These are phyloP conservation scores for Coemansia biformis DNA, from an alignment of 192 early-diverging fungal genomes.

Conservation along the genomic window DNA sequence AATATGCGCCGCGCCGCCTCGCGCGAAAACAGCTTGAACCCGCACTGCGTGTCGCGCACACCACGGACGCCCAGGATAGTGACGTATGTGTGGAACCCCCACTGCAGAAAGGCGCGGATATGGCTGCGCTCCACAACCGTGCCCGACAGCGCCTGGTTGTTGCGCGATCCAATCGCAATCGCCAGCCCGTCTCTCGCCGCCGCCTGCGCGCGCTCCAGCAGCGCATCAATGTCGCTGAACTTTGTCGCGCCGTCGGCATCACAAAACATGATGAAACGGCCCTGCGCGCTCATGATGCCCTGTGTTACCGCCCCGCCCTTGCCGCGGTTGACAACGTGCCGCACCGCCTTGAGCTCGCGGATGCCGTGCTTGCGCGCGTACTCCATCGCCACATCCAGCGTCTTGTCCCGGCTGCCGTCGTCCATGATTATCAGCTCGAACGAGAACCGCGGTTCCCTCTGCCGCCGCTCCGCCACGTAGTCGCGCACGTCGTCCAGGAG, in stretches of 20 bases:
- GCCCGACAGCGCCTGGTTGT: constrained; percentile 70
- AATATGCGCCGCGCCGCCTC: constrained; percentile 70
- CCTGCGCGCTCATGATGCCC: constrained; percentile 77
- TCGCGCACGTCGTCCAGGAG: constrained; percentile 78
- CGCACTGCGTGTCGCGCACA: constrained; percentile 95
- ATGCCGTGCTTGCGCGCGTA: constrained; percentile 56
- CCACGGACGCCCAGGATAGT: constrained; percentile 79
- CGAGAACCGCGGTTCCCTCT: constrained; percentile 46
- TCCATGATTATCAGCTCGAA: constrained; percentile 92
- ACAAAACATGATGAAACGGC: constrained; percentile 76
- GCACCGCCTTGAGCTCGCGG: constrained; percentile 66
- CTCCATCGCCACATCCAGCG: constrained; percentile 60
- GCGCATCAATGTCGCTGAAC: constrained; percentile 76
- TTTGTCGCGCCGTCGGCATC: constrained; percentile 94
- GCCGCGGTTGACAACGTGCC: constrained; percentile 76
- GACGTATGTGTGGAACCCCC: constrained; percentile 88
- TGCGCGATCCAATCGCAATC: constrained; percentile 84
- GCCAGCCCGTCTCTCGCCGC: constrained; percentile 27
- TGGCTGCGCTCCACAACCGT: constrained; percentile 71
- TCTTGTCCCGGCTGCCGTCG: constrained; percentile 83
- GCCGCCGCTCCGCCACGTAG: constrained; percentile 55
- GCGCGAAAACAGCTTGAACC: constrained; percentile 92
- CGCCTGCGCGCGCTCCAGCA: constrained; percentile 50
- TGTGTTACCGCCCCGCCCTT: constrained; percentile 93
- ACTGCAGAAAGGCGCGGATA: constrained; percentile 90